Conservation (phyloP, 331 rosid species). For the Dryas integrifolia region DNA sequence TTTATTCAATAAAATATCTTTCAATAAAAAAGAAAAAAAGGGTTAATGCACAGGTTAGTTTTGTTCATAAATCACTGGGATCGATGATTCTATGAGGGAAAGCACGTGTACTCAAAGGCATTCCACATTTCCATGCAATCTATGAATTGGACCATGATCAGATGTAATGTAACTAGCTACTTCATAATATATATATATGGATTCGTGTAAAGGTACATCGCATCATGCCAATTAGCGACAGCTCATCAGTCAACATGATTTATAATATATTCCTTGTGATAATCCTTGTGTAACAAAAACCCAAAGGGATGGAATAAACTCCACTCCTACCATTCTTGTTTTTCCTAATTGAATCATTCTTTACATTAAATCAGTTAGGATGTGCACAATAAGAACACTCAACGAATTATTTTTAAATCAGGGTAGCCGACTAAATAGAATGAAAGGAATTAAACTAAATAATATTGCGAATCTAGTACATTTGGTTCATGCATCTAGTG, state of each 20-base stretch:
- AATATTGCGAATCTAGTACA: background rate
- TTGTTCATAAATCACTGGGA: no score
- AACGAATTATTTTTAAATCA: background rate
- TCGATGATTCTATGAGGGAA: no score
- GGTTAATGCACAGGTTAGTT: no score
- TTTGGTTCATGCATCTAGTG: background rate
- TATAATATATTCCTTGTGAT: background rate
- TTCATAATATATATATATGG: background rate
- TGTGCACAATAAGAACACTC: background rate
- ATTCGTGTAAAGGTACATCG: background rate
- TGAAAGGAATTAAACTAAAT: background rate
- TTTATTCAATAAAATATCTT: no score
- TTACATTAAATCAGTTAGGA: background rate
- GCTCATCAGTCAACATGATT: background rate
- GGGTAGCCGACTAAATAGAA: slow-evolving; percentile 1
- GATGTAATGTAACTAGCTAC: background rate
- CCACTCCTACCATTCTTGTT: background rate
- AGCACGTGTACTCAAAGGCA: background rate
- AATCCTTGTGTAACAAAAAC: background rate
- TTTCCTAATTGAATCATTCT: background rate
- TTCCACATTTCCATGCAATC: background rate
- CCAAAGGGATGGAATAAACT: background rate
- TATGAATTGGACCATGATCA: background rate
- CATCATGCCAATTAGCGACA: background rate
- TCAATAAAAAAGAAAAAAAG: no score